Evolutionary conservation across 1,284 basidiomycete genomes (phyloP), one percentile per base, ranked within the genome.

Genomic region (Moniliella sp.): DNA sequence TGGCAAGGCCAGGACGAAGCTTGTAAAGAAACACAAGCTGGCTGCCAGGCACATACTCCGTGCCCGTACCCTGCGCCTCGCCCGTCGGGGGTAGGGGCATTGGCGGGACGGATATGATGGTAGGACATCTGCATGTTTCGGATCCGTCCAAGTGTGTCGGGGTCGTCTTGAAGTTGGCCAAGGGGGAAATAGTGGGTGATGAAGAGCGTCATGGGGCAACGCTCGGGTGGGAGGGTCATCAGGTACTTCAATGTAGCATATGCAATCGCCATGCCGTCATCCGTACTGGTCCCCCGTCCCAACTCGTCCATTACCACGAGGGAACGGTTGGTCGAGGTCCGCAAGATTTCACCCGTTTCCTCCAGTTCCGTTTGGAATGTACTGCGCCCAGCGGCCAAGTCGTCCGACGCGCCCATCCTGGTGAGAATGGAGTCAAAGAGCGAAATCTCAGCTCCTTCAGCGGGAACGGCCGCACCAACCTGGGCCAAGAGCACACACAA

Each of bases 321-420:
- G 1, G 33, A 35, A 5, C 15, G 25, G 4, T 0, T 35, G 1
- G 60, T 60, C 0, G 57, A 47, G 1, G 41, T 33, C 18, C 50
- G 47, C 11, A 94, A 62, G 35, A 94, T 86, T 43, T 91, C 80
- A 46, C 76, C 31, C 15, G 31, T 32, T 21, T 32, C 31, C 2
- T 23, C 31, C 3, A 94, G 76, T 62, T 97, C 88, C 1, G 91
- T 78, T 82, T 91, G 84, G 52, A 86, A 88, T 8, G 84, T 93
- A 1, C 78, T 82, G 14, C 80, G 73, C 0, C 81, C 81, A 19
- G 75, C 67, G 1, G 74, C 70, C 18, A 93, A 62, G 42, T 86
- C 78, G 53, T 93, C 86, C 4, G 74, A 76, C 0, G 84, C 84
- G 3, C 62, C 62, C 81, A 83, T 81, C 31, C 82, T 67, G 1